These are phyloP conservation scores for Raphanus hybrid DNA, from an alignment of 441 rosid species.

Conservation along the genomic window DNA sequence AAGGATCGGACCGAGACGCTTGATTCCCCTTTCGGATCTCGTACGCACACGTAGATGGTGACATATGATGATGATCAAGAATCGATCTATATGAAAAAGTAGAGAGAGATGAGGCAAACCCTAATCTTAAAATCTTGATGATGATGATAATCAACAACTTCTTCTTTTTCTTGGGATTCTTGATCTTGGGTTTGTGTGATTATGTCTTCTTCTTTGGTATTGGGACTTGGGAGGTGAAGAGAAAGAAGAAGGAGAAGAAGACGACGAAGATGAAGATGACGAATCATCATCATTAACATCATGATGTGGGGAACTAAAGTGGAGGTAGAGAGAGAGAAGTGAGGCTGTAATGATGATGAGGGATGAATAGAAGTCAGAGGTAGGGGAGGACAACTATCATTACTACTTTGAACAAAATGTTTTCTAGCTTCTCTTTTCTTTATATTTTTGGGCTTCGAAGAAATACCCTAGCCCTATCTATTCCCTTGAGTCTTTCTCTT, in stretches of 20 bases:
- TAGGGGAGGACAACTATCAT: slow-evolving; percentile 42
- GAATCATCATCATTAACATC: slow-evolving; percentile 37
- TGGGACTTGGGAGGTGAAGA: slow-evolving; percentile 45
- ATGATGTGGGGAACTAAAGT: slow-evolving; percentile 43
- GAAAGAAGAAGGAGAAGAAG: slow-evolving; percentile 40
- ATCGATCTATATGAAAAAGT: slow-evolving; percentile 38
- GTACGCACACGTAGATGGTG: slow-evolving; percentile 44
- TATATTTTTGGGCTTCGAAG: slow-evolving; percentile 21
- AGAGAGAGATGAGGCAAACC: slow-evolving; percentile 41
- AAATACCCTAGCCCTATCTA: slow-evolving; percentile 38
- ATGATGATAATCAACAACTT: slow-evolving; percentile 32
- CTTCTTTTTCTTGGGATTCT: slow-evolving; percentile 42
- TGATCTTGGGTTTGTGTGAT: slow-evolving; percentile 37
- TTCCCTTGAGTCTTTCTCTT: slow-evolving; percentile 22
- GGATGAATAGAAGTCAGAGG: slow-evolving; percentile 41
- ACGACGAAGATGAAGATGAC: slow-evolving; percentile 37
- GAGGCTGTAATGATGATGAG: slow-evolving; percentile 48
- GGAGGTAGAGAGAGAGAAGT: slow-evolving; percentile 35
- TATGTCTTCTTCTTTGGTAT: slow-evolving; percentile 36
- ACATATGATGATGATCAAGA: slow-evolving; percentile 38
- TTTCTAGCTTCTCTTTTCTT: slow-evolving; percentile 27
- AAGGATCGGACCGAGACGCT: slow-evolving; percentile 50
- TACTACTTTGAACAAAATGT: slow-evolving; percentile 42
- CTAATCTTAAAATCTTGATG: slow-evolving; percentile 40
- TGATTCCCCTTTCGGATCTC: slow-evolving; percentile 50